Percentiles rank a stretch among this genome's conserved stretches.
These are phyloP conservation scores for Schizophyllum amplum DNA, from an alignment of 1,284 basidiomycete genomes.

Conservation along the genomic window DNA sequence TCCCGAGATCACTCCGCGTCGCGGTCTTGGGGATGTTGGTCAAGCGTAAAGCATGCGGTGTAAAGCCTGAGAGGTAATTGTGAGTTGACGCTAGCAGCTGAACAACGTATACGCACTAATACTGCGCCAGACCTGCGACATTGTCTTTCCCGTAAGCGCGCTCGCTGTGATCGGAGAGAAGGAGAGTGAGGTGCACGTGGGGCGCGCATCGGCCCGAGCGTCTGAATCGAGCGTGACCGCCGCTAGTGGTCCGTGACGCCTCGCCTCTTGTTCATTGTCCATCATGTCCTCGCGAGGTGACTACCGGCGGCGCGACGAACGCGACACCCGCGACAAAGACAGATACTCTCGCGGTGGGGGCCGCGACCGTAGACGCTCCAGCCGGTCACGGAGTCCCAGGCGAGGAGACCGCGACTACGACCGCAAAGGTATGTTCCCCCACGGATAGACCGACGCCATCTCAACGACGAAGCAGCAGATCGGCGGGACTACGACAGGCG, in stretches of 20 bases:
- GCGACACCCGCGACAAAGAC: conserved; percentile 42
- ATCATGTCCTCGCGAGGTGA: conserved; percentile 41
- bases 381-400: conserved; percentile 63
- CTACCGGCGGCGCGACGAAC: conserved; percentile 55
- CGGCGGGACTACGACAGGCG: conserved; percentile 16
- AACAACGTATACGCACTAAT: no score
- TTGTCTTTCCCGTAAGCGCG: no score
- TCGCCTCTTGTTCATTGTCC: conserved; percentile 3
- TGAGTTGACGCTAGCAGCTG: no score
- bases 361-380: conserved; percentile 40
- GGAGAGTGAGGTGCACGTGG: not conserved
- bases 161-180: conserved; percentile 1
- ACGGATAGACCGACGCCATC: not conserved
- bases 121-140: no score
- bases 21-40: conserved; percentile 41
- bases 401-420: conserved; percentile 36
- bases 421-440: conserved; percentile 26
- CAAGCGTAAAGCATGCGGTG: conserved; percentile 27
- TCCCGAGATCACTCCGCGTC: conserved; percentile 47
- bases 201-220: not conserved
- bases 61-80: not conserved
- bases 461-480: conserved; percentile 5
- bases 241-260: conserved; percentile 1
- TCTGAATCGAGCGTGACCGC: no score
- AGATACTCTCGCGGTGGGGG: conserved; percentile 28